Evolutionary conservation across 352 stramenopile species (phyloP).

Genomic region (Globisporangium nunn): DNA sequence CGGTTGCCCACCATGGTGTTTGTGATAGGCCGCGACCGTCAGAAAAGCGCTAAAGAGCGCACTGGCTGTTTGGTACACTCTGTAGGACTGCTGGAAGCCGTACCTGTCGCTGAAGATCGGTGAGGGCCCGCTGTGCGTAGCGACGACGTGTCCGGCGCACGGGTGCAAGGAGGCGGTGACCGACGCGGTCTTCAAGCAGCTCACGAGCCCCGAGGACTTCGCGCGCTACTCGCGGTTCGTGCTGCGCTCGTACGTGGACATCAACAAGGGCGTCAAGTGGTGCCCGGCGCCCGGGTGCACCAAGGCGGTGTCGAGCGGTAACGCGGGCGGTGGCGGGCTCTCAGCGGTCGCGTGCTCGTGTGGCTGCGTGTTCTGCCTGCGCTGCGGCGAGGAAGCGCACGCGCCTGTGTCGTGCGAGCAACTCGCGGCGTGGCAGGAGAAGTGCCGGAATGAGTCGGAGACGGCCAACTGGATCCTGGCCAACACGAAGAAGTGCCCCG

Average conservation of each 20-base stretch:
- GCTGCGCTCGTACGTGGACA: slow-evolving; percentile 96
- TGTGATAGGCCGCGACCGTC: neutral
- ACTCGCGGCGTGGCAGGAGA: slow-evolving; percentile 93
- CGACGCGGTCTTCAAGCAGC: slow-evolving; percentile 61
- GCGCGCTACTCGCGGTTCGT: slow-evolving; percentile 90
- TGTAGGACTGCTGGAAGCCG: slow-evolving; percentile 75
- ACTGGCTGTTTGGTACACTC: neutral
- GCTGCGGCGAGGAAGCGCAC: slow-evolving; percentile 97
- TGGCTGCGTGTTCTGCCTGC: slow-evolving; percentile 85
- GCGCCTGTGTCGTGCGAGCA: slow-evolving; percentile 90
- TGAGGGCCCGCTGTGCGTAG: slow-evolving; percentile 92
- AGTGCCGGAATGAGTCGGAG: slow-evolving; percentile 97
- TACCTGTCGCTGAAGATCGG: slow-evolving; percentile 84
- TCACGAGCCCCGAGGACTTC: slow-evolving; percentile 68
- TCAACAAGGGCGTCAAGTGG: slow-evolving; percentile 96
- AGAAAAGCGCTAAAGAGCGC: neutral
- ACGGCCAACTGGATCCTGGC: slow-evolving; percentile 99
- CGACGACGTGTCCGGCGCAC: slow-evolving; percentile 93
- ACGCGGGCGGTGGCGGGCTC: slow-evolving; percentile 68
- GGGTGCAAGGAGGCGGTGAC: slow-evolving; percentile 90
- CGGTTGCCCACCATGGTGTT: slow-evolving; percentile 29
- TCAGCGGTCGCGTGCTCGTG: slow-evolving; percentile 80
- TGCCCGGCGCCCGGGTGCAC: slow-evolving; percentile 95
- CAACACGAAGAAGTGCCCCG: slow-evolving; percentile 99
- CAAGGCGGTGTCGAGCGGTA: slow-evolving; percentile 88